These are phyloP conservation scores for Ogataea nitratoaversa DNA, from an alignment of 805 yeast species.

Conservation along the genomic window DNA sequence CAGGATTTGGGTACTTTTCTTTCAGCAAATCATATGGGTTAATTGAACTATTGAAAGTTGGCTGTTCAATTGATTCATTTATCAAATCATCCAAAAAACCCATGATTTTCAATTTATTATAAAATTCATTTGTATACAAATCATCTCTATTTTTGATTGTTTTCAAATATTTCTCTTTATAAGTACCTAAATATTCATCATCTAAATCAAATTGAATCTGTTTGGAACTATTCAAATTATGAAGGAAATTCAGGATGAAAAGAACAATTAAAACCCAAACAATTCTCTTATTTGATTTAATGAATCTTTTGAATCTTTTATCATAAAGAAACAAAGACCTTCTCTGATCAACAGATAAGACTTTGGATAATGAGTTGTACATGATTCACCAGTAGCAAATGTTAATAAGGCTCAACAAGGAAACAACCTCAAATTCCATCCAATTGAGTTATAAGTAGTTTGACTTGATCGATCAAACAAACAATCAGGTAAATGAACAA, in stretches of 20 bases:
- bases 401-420: too few relatives aligned
- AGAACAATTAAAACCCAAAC: slow-evolving; percentile 9
- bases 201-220: slow-evolving; percentile 17
- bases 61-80: slow-evolving; percentile 25
- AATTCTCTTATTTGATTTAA: slow-evolving; percentile 15
- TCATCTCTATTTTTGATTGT: slow-evolving; percentile 19
- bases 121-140: slow-evolving; percentile 25
- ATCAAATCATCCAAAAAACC: slow-evolving; percentile 28
- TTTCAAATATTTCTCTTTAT: slow-evolving; percentile 25
- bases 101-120: slow-evolving; percentile 23
- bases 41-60: slow-evolving; percentile 16
- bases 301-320: slow-evolving; percentile 12
- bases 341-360: slow-evolving; percentile 8
- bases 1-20: slow-evolving; percentile 11
- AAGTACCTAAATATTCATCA: slow-evolving; percentile 28
- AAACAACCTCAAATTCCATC: too few relatives aligned
- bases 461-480: too few relatives aligned
- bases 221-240: slow-evolving; percentile 5
- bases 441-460: too few relatives aligned
- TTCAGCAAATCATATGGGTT: slow-evolving; percentile 22
- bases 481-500: too few relatives aligned
- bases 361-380: not conserved
- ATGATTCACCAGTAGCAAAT: too few relatives aligned
- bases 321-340: slow-evolving; percentile 12
- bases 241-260: slow-evolving; percentile 11